phyloP scores from a whole-genome alignment of 495 filamentous ascomycete genomes.

The Tricharina praecox region DNA sequence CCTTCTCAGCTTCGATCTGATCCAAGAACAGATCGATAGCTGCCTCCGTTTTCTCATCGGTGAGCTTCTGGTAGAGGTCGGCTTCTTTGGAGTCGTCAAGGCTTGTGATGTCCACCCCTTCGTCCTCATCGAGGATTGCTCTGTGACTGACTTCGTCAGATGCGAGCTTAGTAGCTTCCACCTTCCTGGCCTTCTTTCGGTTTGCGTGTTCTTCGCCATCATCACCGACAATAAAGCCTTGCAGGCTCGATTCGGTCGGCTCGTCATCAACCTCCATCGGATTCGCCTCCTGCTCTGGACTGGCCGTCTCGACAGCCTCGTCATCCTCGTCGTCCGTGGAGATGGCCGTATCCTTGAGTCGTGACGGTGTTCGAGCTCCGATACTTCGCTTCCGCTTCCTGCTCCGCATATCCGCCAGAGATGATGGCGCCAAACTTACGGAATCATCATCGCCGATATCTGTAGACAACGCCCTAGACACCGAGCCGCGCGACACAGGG shows the following conservation, averaged over 20 bases:
- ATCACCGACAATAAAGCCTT: constrained; percentile 1
- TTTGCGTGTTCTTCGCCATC: constrained; percentile 3
- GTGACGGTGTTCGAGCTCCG: constrained; percentile 19
- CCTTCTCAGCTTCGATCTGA: constrained; percentile 33
- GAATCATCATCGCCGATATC: constrained; percentile 26
- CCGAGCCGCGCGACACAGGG: constrained; percentile 18
- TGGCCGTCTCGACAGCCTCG: not conserved
- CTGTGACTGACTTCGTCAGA: not conserved
- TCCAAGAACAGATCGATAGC: not conserved
- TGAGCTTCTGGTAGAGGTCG: not conserved
- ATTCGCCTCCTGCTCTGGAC: not conserved
- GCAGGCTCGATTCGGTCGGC: not conserved
- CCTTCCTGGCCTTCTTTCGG: constrained; percentile 15
- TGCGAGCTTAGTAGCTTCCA: constrained; percentile 9
- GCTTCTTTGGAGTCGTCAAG: constrained; percentile 1
- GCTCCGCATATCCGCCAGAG: constrained; percentile 9
- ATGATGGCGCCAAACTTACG: constrained; percentile 10
- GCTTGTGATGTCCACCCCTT: constrained; percentile 14
- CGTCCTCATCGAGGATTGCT: constrained; percentile 14
- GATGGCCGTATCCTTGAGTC: constrained; percentile 21
- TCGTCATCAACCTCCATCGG: constrained; percentile 13
- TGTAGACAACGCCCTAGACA: constrained; percentile 18
- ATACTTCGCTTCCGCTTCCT: constrained; percentile 24
- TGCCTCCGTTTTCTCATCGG: not conserved
- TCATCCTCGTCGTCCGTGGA: constrained; percentile 24